Evolutionary conservation across 2,329 filamentous ascomycete species (phyloP).

Genomic region (Metarhizium humberi): DNA sequence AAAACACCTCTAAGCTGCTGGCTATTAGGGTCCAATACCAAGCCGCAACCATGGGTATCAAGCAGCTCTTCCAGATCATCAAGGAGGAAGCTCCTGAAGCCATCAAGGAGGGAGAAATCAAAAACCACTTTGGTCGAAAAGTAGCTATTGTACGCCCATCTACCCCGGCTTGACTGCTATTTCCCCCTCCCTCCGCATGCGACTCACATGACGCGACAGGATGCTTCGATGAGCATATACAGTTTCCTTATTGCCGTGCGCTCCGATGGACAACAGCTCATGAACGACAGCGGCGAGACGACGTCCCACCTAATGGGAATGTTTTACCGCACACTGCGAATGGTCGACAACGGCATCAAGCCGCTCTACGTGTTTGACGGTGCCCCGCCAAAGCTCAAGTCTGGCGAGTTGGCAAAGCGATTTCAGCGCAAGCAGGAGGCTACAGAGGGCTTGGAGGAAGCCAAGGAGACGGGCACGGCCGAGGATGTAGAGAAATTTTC

Average conservation of each 20-base stretch:
- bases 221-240: slow-evolving; percentile 91
- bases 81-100: slow-evolving; percentile 91
- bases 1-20: not conserved
- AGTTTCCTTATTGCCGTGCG: slow-evolving; percentile 97
- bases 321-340: slow-evolving; percentile 97
- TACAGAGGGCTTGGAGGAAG: slow-evolving; percentile 81
- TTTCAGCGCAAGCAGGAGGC: slow-evolving; percentile 93
- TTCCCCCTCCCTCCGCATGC: not conserved
- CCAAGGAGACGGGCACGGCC: slow-evolving; percentile 92
- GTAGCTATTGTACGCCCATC: slow-evolving; percentile 74
- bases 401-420: slow-evolving; percentile 90
- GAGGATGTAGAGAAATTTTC: slow-evolving; percentile 99
- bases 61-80: slow-evolving; percentile 71
- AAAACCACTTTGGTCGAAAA: slow-evolving; percentile 97
- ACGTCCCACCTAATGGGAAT: slow-evolving; percentile 98
- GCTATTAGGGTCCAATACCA: not conserved
- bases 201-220: slow-evolving; percentile 13
- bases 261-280: slow-evolving; percentile 92
- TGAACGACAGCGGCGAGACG: slow-evolving; percentile 88
- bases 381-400: slow-evolving; percentile 93
- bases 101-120: slow-evolving; percentile 95
- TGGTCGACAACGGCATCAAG: slow-evolving; percentile 98
- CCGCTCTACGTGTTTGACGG: slow-evolving; percentile 97
- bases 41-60: slow-evolving; percentile 47
- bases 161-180: not conserved